A percentile compares a stretch with the other conserved stretches of the same genome.
phyloP scores from a whole-genome alignment of 179 eudicot species.

The Camellia oleifera region DNA sequence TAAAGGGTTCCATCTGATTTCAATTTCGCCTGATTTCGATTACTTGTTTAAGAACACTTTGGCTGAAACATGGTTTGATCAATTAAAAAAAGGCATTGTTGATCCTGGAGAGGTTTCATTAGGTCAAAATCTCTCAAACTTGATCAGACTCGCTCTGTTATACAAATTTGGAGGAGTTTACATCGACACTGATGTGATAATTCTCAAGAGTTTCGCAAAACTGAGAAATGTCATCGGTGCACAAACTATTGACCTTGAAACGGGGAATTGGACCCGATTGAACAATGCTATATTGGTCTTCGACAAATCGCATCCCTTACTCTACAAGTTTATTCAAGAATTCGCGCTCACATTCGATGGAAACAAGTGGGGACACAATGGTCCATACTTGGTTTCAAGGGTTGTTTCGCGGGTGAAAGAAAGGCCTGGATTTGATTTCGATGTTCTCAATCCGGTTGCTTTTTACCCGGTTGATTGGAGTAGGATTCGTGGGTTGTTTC shows the following conservation, averaged over 20 bases:
- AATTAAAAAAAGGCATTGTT: conserved; percentile 48
- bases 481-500: conserved; percentile 43
- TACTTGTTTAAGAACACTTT: conserved; percentile 69
- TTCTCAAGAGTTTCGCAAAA: conserved; percentile 45
- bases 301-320: conserved; percentile 68
- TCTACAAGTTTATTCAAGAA: conserved; percentile 70
- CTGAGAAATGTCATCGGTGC: conserved; percentile 72
- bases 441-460: conserved; percentile 54
- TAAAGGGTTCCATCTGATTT: conserved; percentile 42
- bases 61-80: conserved; percentile 58
- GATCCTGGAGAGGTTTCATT: conserved; percentile 60
- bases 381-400: conserved; percentile 89
- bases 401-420: conserved; percentile 44
- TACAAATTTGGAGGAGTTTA: conserved; percentile 87
- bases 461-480: conserved; percentile 80
- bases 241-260: conserved; percentile 51
- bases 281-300: conserved; percentile 87
- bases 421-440: conserved; percentile 28
- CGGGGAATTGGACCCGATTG: conserved; percentile 66
- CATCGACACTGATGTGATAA: conserved; percentile 79
- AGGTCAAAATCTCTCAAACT: conserved; percentile 87
- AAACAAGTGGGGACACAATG: conserved; percentile 93
- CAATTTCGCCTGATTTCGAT: conserved; percentile 67
- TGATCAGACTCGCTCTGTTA: conserved; percentile 67
- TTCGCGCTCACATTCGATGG: conserved; percentile 83